Percentiles rank a stretch among this genome's conserved stretches.
phyloP scores from a whole-genome alignment of 306 rosid species.

The Gillenia trifoliata region DNA sequence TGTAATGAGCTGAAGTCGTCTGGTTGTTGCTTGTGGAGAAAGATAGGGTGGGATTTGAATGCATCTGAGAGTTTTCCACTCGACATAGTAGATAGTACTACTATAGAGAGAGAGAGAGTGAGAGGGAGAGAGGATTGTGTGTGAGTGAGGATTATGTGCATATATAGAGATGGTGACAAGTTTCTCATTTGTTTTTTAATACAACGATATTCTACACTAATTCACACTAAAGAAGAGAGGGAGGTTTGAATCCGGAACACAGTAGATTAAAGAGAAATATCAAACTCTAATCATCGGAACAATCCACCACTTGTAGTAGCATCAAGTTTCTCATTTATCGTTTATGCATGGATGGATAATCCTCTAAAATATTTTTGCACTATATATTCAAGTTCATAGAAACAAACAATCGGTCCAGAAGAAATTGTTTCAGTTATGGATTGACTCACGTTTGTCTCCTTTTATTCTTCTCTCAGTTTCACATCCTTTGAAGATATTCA shows the following conservation, averaged over 20 bases:
- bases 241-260: rapidly evolving
- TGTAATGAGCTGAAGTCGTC: not conserved
- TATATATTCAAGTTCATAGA: not conserved
- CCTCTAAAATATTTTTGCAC: not conserved
- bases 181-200: no score
- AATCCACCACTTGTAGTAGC: no score
- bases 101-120: not conserved
- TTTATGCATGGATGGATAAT: not conserved
- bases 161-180: not conserved
- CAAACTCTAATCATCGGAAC: rapidly evolving
- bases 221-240: no score
- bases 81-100: not conserved
- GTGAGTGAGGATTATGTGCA: not conserved
- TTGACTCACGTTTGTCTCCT: not conserved
- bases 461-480: not conserved
- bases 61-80: not conserved
- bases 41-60: not conserved
- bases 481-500: not conserved
- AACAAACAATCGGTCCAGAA: not conserved
- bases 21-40: not conserved
- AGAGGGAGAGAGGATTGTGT: not conserved
- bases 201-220: no score
- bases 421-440: not conserved
- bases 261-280: no score
- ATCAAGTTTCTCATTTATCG: not conserved